phyloP scores from a whole-genome alignment of 2,329 filamentous ascomycete genomes.

The Lachnellula cervina region DNA sequence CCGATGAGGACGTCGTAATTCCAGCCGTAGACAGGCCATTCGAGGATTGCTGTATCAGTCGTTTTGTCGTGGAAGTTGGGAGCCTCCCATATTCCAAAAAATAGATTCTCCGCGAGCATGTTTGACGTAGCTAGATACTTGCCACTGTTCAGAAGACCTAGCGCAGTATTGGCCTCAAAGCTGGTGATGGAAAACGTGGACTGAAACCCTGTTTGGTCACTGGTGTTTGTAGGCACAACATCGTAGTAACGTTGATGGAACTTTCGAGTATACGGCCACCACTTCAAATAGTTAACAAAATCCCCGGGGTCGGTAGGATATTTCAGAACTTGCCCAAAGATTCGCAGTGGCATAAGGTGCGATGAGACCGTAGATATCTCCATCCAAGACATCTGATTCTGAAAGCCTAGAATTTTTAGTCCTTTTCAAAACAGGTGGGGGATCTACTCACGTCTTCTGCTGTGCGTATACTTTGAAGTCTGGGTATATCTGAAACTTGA shows the following conservation, averaged over 20 bases:
- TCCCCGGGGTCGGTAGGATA: not conserved
- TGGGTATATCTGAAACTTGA: conserved; percentile 16
- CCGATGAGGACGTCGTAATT: conserved; percentile 20
- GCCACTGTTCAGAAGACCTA: conserved; percentile 12
- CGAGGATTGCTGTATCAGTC: conserved; percentile 4
- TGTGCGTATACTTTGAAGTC: conserved; percentile 14
- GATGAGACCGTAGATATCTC: conserved; percentile 16
- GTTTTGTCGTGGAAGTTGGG: conserved; percentile 20
- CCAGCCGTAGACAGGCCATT: conserved; percentile 19
- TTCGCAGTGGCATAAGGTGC: conserved; percentile 17
- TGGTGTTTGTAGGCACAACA: conserved; percentile 11
- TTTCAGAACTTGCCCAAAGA: conserved; percentile 6
- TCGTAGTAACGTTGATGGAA: conserved; percentile 20
- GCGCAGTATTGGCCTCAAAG: conserved; percentile 12
- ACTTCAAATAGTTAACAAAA: not conserved
- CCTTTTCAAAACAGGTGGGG: not conserved
- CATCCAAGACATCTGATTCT: conserved; percentile 14
- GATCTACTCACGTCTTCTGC: conserved; percentile 7
- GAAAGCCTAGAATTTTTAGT: conserved; percentile 4
- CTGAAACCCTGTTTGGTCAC: conserved; percentile 14
- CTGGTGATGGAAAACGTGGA: conserved; percentile 17
- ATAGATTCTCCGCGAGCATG: conserved; percentile 17
- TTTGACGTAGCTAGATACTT: conserved; percentile 16
- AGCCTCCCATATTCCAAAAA: conserved; percentile 12
- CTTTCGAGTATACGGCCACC: conserved; percentile 17